Percentiles rank a stretch among this genome's conserved stretches.
Evolutionary conservation across 2,329 filamentous ascomycete species (phyloP).

Genomic region (Trichoderma sp.): DNA sequence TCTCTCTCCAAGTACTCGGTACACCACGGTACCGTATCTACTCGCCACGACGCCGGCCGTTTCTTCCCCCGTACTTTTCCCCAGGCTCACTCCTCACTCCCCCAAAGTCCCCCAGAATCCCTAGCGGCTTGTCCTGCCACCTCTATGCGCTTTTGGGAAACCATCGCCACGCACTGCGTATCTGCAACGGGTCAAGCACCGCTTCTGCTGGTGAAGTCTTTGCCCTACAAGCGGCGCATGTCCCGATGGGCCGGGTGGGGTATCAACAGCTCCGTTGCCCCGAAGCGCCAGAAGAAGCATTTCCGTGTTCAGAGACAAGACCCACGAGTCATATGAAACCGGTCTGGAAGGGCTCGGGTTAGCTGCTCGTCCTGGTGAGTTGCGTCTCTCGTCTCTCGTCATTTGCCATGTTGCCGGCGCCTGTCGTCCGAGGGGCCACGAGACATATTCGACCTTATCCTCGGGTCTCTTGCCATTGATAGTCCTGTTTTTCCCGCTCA

Average conservation of each 20-base stretch:
- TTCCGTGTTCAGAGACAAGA: background rate
- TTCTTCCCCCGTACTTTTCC: slow-evolving; percentile 10
- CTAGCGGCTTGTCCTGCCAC: slow-evolving; percentile 4
- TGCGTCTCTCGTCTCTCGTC: background rate
- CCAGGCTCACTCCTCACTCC: background rate
- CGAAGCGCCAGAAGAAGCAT: slow-evolving; percentile 6
- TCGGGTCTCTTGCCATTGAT: background rate
- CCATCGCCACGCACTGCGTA: background rate
- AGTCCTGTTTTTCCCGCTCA: background rate
- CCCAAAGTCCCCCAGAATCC: slow-evolving; percentile 3
- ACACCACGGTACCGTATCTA: background rate
- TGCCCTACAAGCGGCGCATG: slow-evolving; percentile 13
- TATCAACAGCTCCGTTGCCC: slow-evolving; percentile 19
- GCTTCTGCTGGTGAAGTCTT: background rate
- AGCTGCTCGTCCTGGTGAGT: background rate
- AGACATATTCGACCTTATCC: background rate
- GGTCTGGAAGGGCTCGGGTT: background rate
- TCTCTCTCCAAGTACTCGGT: background rate
- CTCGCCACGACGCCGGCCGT: background rate
- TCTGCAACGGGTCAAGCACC: background rate
- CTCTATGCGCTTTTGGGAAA: slow-evolving; percentile 10
- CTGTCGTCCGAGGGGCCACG: slow-evolving; percentile 16
- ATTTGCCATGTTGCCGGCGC: slow-evolving; percentile 18
- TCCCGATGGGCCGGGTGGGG: slow-evolving; percentile 20
- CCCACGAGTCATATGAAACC: slow-evolving; percentile 12